A percentile compares a stretch with the other conserved stretches of the same genome.
phyloP scores from a whole-genome alignment of 2,329 filamentous ascomycete genomes.

The Arthrocladium fulminans region DNA sequence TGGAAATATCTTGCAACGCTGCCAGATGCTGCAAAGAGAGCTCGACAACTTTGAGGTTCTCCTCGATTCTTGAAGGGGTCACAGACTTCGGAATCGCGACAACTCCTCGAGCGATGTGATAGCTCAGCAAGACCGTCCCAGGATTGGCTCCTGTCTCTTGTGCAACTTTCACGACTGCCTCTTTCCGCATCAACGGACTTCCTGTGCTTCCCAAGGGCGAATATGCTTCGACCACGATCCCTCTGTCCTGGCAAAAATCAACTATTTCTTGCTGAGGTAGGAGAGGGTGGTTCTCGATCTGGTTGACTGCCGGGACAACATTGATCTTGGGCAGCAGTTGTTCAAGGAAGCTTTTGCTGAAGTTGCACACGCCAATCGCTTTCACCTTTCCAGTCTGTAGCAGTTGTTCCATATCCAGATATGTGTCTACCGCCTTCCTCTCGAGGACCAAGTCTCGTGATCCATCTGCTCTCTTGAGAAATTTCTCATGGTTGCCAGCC shows the following conservation, averaged over 20 bases:
- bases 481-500: slow-evolving; percentile 38
- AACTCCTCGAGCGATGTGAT: slow-evolving; percentile 28
- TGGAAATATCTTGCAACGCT: slow-evolving; percentile 22
- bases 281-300: slow-evolving; percentile 47
- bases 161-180: slow-evolving; percentile 35
- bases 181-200: slow-evolving; percentile 34
- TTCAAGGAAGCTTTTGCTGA: slow-evolving; percentile 41
- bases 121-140: slow-evolving; percentile 35
- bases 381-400: slow-evolving; percentile 36
- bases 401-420: slow-evolving; percentile 42
- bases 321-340: slow-evolving; percentile 37
- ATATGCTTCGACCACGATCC: slow-evolving; percentile 48
- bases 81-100: slow-evolving; percentile 31
- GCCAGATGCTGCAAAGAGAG: slow-evolving; percentile 31
- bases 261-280: slow-evolving; percentile 43
- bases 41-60: slow-evolving; percentile 37
- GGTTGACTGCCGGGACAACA: slow-evolving; percentile 41
- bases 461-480: slow-evolving; percentile 34
- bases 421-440: slow-evolving; percentile 28
- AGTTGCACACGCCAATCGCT: slow-evolving; percentile 47
- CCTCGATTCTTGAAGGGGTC: slow-evolving; percentile 33
- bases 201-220: slow-evolving; percentile 47
- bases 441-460: slow-evolving; percentile 41
- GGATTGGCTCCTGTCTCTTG: slow-evolving; percentile 32
- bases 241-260: slow-evolving; percentile 41